Evolutionary conservation across 2,329 filamentous ascomycete genomes (phyloP), one percentile per base, ranked within the genome.

Genomic region (Chrysoporthe puriensis): DNA sequence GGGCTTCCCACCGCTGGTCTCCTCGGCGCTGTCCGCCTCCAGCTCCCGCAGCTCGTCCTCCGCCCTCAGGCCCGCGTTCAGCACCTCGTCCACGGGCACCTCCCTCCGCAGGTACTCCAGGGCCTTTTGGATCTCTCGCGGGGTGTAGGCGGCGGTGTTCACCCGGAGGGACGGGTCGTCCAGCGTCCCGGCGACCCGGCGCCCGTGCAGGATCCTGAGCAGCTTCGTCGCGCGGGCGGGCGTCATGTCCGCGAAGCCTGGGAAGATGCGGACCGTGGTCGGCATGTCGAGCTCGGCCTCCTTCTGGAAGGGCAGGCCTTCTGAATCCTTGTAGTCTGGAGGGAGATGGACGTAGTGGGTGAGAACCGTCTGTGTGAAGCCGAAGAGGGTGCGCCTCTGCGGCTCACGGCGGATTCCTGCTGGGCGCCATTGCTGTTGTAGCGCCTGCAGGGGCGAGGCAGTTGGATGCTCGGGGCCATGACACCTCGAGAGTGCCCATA

Each of bases 181-280:
- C 54, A 90, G 79, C 3, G 88, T 89, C 44, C 88, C 88, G 8
- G 88, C 87, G 32, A 91, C 86, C 52, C 88, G 82, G 46, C 87
- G 83, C 9, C 88, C 88, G 73, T 91, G 88, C 14, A 90, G 76
- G 62, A 90, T 85, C 63, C 81, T 80, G 62, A 90, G 76, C 56
- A 90, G 76, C 57, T 77, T 78, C 73, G 90, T 90, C 26, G 83
- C 88, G 3, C 73, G 71, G 0, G 79, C 74, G 68, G 79, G 76
- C 58, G 88, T 78, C 14, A 78, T 77, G 5, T 80, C 73, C 1
- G 86, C 85, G 69, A 90, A 89, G 48, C 89, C 79, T 11, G 71
- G 69, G 18, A 78, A 72, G 6, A 82, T 79, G 72, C 89, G 84
- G 9, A 75, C 73, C 21, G 81, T 76, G 2, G 79, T 79, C 3